A percentile compares a stretch with the other conserved stretches of the same genome.
These are phyloP conservation scores for Tolypocladium cylindrosporum DNA, from an alignment of 2,329 filamentous ascomycete genomes.

Conservation along the genomic window DNA sequence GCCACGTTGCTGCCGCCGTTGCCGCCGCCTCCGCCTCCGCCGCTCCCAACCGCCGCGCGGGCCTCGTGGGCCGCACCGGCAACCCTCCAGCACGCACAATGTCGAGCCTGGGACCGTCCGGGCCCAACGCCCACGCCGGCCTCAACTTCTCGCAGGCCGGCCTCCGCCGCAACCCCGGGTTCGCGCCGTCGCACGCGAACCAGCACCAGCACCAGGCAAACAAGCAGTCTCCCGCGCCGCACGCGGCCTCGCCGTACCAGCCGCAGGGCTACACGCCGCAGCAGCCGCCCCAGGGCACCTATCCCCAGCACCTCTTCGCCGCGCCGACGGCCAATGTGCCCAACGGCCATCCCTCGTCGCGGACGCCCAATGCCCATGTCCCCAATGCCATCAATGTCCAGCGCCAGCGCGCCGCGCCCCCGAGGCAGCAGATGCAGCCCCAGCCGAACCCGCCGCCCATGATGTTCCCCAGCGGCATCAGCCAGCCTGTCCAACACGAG, in stretches of 20 bases:
- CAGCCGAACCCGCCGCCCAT: slow-evolving; percentile 25
- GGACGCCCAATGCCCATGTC: slow-evolving; percentile 32
- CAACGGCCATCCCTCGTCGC: slow-evolving; percentile 31
- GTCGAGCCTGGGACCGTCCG: slow-evolving; percentile 39
- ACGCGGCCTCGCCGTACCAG: slow-evolving; percentile 46
- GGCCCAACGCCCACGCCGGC: slow-evolving; percentile 42
- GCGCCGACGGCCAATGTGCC: slow-evolving; percentile 34
- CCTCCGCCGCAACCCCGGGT: slow-evolving; percentile 34
- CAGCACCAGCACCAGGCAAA: slow-evolving; percentile 41
- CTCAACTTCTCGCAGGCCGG: slow-evolving; percentile 41
- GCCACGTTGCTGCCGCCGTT: background rate
- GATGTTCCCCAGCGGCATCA: slow-evolving; percentile 26
- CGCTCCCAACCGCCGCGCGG: background rate
- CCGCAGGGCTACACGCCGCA: slow-evolving; percentile 42
- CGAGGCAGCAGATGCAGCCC: slow-evolving; percentile 35
- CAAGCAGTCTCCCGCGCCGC: slow-evolving; percentile 45
- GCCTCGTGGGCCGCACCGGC: background rate
- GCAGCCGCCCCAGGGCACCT: slow-evolving; percentile 35
- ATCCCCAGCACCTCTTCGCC: slow-evolving; percentile 44
- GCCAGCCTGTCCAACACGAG: slow-evolving; percentile 32
- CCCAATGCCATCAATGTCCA: slow-evolving; percentile 36
- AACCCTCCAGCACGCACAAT: slow-evolving; percentile 18
- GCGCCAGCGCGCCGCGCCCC: slow-evolving; percentile 32
- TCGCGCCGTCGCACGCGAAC: slow-evolving; percentile 36
- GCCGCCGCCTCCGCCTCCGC: background rate